Evolutionary conservation across 805 yeast species (phyloP), one percentile per base, ranked within the genome.

Genomic region (Yamadazyma akitaensis): DNA sequence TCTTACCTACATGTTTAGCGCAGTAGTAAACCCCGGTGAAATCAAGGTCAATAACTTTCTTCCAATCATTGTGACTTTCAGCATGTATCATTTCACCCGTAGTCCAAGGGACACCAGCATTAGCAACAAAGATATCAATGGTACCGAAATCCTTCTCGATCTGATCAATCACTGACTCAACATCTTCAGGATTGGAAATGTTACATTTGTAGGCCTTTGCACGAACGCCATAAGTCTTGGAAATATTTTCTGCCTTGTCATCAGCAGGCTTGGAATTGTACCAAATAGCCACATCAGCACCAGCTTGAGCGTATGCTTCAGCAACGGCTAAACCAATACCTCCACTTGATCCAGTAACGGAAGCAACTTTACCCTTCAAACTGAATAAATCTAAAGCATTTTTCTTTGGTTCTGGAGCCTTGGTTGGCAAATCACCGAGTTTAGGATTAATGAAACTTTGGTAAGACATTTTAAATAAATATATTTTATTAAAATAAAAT

Each of bases 101-200:
- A 18, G 80, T 75, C 95, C 95, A 88, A 13, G 89, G 82, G 40
- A 88, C 81, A 36, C 96, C 96, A 12, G 96, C 96, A 63, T 89
- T 89, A 57, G 95, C 95, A 40, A 89, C 94, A 58, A 87, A 84
- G 24, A 88, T 70, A 64, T 89, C 96, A 54, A 89, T 80, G 51
- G 80, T 79, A 46, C 92, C 94, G 62, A 89, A 88, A 59, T 88
- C 95, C 49, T 65, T 53, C 51, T 72, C 77, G 51, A 82, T 80
- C 62, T 73, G 74, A 33, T 59, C 62, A 43, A 84, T 69, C 13
- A 79, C 72, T 16, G 53, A 54, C 50, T 75, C 76, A 40, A 84
- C 88, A 10, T 62, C 71, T 16, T 68, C 74, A 41, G 72, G 52
- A 51, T 77, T 76, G 44, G 77, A 67, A 45, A 84, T 73, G 43